Evolutionary conservation across 2,329 filamentous ascomycete genomes (phyloP).

Genomic region (Diaporthe longicolla): DNA sequence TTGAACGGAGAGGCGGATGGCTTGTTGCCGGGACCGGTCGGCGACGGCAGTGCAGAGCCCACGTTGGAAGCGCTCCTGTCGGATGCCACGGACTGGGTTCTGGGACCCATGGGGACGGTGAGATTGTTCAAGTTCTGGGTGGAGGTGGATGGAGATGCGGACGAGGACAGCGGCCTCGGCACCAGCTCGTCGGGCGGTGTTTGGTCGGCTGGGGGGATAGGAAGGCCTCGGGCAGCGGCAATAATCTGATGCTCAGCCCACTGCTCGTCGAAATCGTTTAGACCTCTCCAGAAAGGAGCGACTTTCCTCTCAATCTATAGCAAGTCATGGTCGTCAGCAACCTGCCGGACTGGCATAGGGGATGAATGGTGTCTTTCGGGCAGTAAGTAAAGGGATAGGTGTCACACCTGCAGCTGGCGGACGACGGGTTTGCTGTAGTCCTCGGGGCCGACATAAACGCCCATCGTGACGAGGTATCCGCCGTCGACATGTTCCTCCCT

Average conservation of each 20-base stretch:
- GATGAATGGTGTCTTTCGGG: background rate
- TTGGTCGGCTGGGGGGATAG: slow-evolving; percentile 87
- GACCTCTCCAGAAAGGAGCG: slow-evolving; percentile 94
- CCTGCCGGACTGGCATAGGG: background rate
- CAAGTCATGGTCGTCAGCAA: slow-evolving; percentile 16
- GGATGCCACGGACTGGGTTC: slow-evolving; percentile 84
- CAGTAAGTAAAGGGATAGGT: background rate
- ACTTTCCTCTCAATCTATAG: slow-evolving; percentile 88
- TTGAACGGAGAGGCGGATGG: slow-evolving; percentile 76
- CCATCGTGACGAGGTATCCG: slow-evolving; percentile 93
- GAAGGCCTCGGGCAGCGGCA: slow-evolving; percentile 86
- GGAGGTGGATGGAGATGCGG: slow-evolving; percentile 64
- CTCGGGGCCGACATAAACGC: slow-evolving; percentile 91
- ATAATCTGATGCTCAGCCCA: slow-evolving; percentile 98
- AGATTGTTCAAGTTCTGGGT: slow-evolving; percentile 77
- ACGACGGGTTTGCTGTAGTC: slow-evolving; percentile 94
- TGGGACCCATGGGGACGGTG: slow-evolving; percentile 82
- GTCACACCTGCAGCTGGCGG: slow-evolving; percentile 85
- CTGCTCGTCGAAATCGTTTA: slow-evolving; percentile 88
- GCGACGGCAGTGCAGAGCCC: slow-evolving; percentile 72
- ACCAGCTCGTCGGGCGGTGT: slow-evolving; percentile 78
- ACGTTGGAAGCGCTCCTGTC: slow-evolving; percentile 75
- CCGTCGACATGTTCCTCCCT: slow-evolving; percentile 94
- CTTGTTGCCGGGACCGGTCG: slow-evolving; percentile 63
- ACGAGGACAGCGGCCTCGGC: slow-evolving; percentile 60